Percentiles rank a stretch among this genome's conserved stretches.
Conservation (phyloP, 371 early-diverging fungal species). For the Actinomortierella wolfii region DNA sequence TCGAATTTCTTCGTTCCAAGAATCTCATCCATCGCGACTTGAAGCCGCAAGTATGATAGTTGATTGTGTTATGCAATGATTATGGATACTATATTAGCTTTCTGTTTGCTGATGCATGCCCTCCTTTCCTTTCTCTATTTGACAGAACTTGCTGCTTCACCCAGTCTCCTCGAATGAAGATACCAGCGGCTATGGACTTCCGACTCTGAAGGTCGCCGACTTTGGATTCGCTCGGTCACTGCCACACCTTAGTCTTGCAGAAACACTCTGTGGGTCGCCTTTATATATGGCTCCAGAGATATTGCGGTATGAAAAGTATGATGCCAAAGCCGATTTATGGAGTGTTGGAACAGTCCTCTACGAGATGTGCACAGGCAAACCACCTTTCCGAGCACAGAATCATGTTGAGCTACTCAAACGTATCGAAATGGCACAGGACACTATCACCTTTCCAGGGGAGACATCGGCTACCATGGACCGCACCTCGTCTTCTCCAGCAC, state of each 20-base stretch:
- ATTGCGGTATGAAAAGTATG: constrained; percentile 88
- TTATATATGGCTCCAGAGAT: constrained; percentile 98
- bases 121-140: constrained; percentile 9
- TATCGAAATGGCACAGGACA: constrained; percentile 83
- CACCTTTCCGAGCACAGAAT: constrained; percentile 93
- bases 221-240: constrained; percentile 96
- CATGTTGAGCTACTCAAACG: constrained; percentile 88
- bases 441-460: constrained; percentile 88
- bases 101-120: neutral
- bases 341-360: constrained; percentile 94
- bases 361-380: constrained; percentile 90
- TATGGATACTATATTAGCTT: neutral
- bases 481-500: constrained; percentile 6
- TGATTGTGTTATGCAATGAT: neutral
- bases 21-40: constrained; percentile 96
- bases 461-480: constrained; percentile 11
- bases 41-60: constrained; percentile 83
- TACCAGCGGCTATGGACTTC: constrained; percentile 55
- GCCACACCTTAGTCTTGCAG: constrained; percentile 82
- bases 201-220: constrained; percentile 90
- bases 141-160: constrained; percentile 77
- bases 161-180: constrained; percentile 51
- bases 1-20: constrained; percentile 83
- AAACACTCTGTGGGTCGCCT: constrained; percentile 95
- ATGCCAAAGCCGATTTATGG: constrained; percentile 96